Conservation (phyloP, 208 protist species). For the Crithidia mellificae region DNA sequence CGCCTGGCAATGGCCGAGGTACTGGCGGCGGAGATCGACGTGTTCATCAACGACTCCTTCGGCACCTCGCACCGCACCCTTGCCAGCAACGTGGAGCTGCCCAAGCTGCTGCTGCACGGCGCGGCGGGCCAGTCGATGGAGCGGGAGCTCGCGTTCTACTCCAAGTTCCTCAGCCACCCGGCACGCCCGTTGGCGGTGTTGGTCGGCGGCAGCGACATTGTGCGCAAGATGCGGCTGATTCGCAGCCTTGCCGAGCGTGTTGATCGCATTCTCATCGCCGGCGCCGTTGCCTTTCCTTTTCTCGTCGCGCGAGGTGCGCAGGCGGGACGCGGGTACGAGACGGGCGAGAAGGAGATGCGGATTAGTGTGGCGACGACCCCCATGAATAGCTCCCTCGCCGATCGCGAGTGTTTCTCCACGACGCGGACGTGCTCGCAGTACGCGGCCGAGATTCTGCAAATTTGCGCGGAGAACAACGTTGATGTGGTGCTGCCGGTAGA, state of each 20-base stretch:
- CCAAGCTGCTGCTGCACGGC: slow-evolving; percentile 67
- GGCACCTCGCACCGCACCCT: slow-evolving; percentile 49
- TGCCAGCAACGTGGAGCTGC: slow-evolving; percentile 72
- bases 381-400: slow-evolving; percentile 1
- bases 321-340: slow-evolving; percentile 36
- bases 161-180: slow-evolving; percentile 69
- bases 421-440: slow-evolving; percentile 52
- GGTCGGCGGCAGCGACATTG: slow-evolving; percentile 57
- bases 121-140: slow-evolving; percentile 77
- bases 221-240: slow-evolving; percentile 64
- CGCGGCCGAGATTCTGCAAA: slow-evolving; percentile 85
- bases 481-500: slow-evolving; percentile 97
- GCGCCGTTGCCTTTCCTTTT: slow-evolving; percentile 68
- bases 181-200: slow-evolving; percentile 60
- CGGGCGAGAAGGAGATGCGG: slow-evolving; percentile 29
- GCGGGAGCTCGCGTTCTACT: slow-evolving; percentile 76
- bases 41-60: slow-evolving; percentile 87
- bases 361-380: slow-evolving; percentile 16
- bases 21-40: slow-evolving; percentile 55
- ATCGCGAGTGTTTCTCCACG: slow-evolving; percentile 7
- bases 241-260: slow-evolving; percentile 65
- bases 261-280: slow-evolving; percentile 72
- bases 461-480: slow-evolving; percentile 92
- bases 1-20: slow-evolving; percentile 62
- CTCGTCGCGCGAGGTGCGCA: slow-evolving; percentile 56